Evolutionary conservation across 2,329 filamentous ascomycete genomes (phyloP).

Genomic region (Orbilia javanica): DNA sequence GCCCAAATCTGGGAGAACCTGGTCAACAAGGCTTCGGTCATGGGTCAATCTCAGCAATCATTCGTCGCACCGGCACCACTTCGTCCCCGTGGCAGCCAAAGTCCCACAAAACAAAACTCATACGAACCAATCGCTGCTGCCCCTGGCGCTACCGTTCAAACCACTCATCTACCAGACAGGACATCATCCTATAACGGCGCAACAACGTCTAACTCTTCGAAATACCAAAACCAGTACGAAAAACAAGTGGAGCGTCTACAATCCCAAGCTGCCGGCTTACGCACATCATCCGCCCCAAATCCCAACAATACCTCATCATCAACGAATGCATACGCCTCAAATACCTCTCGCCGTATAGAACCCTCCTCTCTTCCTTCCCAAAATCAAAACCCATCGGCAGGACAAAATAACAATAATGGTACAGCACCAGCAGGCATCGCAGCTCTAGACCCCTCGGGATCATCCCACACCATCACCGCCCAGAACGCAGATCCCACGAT

Average conservation of each 20-base stretch:
- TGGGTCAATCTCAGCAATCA: slow-evolving; percentile 49
- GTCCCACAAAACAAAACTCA: slow-evolving; percentile 29
- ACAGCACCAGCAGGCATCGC: slow-evolving; percentile 18
- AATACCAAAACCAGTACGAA: slow-evolving; percentile 35
- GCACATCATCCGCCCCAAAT: slow-evolving; percentile 11
- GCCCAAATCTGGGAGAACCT: slow-evolving; percentile 56
- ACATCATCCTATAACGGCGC: slow-evolving; percentile 25
- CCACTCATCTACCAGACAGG: slow-evolving; percentile 36
- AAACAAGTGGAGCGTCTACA: slow-evolving; percentile 46
- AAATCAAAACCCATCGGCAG: background rate
- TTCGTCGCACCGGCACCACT: slow-evolving; percentile 35
- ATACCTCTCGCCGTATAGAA: slow-evolving; percentile 52
- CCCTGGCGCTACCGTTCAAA: background rate
- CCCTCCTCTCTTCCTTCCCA: slow-evolving; percentile 27
- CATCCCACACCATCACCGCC: slow-evolving; percentile 34
- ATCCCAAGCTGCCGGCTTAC: slow-evolving; percentile 16
- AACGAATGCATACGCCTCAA: slow-evolving; percentile 45
- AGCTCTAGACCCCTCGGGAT: slow-evolving; percentile 3
- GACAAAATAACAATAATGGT: slow-evolving; percentile 11
- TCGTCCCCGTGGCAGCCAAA: slow-evolving; percentile 48
- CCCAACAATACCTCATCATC: background rate
- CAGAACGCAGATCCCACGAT: slow-evolving; percentile 13
- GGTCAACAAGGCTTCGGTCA: slow-evolving; percentile 45
- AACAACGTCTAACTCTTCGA: slow-evolving; percentile 12
- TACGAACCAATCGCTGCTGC: slow-evolving; percentile 35